These are phyloP conservation scores for Capronia coronata DNA, from an alignment of 2,329 filamentous ascomycete genomes.

Conservation along the genomic window DNA sequence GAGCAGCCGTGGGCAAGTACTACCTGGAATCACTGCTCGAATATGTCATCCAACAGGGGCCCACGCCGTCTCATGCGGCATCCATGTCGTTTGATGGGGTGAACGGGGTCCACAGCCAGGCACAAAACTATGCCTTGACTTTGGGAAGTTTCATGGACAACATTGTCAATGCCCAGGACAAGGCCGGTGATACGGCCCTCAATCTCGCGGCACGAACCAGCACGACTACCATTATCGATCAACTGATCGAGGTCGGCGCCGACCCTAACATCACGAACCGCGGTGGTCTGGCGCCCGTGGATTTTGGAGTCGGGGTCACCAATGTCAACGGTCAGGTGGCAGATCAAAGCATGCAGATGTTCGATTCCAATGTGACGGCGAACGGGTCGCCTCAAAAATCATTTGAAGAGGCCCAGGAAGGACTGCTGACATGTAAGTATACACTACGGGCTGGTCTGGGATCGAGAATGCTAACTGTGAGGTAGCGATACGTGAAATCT, in stretches of 20 bases:
- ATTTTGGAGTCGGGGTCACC: slow-evolving; percentile 80
- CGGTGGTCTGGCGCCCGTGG: slow-evolving; percentile 79
- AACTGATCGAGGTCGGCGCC: slow-evolving; percentile 88
- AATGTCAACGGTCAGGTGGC: slow-evolving; percentile 44
- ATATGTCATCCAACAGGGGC: slow-evolving; percentile 84
- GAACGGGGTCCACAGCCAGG: slow-evolving; percentile 30
- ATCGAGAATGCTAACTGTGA: slow-evolving; percentile 38
- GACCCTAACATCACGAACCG: slow-evolving; percentile 89
- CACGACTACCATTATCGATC: slow-evolving; percentile 92
- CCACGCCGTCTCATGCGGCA: slow-evolving; percentile 43
- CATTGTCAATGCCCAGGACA: slow-evolving; percentile 92
- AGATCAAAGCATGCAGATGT: slow-evolving; percentile 31
- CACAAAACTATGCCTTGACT: slow-evolving; percentile 53
- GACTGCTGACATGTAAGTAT: slow-evolving; percentile 40
- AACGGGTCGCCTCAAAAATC: slow-evolving; percentile 39
- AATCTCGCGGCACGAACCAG: slow-evolving; percentile 91
- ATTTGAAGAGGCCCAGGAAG: slow-evolving; percentile 41
- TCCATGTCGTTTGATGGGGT: slow-evolving; percentile 39
- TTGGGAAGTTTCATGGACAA: slow-evolving; percentile 92
- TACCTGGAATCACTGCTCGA: slow-evolving; percentile 92
- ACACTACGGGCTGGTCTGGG: no score
- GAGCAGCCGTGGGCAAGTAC: slow-evolving; percentile 85
- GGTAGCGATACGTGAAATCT: slow-evolving; percentile 70
- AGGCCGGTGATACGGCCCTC: slow-evolving; percentile 86
- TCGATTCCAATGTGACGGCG: slow-evolving; percentile 25